Evolutionary conservation across 305 asterid genomes (phyloP), one percentile per base, ranked within the genome.

Genomic region (Stenogyne calaminthoides): DNA sequence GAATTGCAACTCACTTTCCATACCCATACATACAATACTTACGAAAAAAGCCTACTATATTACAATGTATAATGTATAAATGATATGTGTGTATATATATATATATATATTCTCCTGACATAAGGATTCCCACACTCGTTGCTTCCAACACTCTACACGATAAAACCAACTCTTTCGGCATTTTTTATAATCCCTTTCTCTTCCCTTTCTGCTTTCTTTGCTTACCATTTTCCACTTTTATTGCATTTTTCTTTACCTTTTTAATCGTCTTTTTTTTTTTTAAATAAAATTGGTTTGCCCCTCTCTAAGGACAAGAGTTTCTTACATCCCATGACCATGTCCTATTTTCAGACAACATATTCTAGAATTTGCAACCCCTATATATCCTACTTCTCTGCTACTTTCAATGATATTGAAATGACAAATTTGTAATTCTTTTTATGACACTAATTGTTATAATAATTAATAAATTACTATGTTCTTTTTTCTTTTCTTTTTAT

Each of bases 71-170:
- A n/a, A n/a, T n/a, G n/a, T n/a, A n/a, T n/a, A n/a, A n/a, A n/a
- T n/a, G 25, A 15, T 34, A n/a, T 32, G 25, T 22, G 25, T 0
- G 2, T 22, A 12, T 19, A 14, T 37, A 37, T 29, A 32, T 15
- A n/a, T 32, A 36, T 61, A n/a, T 34, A 25, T 3, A 27, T 3
- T 29, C 73, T 72, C 69, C 79, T 82, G 87, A 80, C 89, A 79
- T 36, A 40, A 80, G 80, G 87, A 85, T 89, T 89, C 92, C 84
- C 90, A 87, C 83, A 84, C 87, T 82, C 79, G 89, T 85, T 80
- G 73, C 89, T 84, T 84, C 90, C 92, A 87, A 85, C 67, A 34
- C 92, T 78, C 81, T 84, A 89, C 74, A 82, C 90, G 95, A 85
- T 89, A 88, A 85, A 59, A 56, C 57, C 57, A 67, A 58, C 62